Percentiles rank a stretch among this genome's conserved stretches.
phyloP scores from a whole-genome alignment of 2,329 filamentous ascomycete genomes.

The Colletotrichum limetticola region DNA sequence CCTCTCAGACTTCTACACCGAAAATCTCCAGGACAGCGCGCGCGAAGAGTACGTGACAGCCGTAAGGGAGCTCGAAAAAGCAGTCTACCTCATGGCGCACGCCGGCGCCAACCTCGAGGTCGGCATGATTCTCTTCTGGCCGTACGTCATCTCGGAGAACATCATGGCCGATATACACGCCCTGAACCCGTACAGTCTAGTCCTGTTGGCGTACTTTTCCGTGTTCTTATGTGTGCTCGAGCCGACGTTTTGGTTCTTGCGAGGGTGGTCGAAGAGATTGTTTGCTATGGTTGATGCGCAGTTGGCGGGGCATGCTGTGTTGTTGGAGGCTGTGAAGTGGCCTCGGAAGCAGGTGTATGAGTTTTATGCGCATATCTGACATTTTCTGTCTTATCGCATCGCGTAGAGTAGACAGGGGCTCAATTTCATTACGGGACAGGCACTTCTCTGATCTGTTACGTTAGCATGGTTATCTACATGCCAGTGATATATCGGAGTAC shows the following conservation, averaged over 20 bases:
- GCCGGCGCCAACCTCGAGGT: slow-evolving; percentile 40
- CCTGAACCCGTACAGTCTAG: slow-evolving; percentile 39
- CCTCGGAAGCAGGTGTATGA: slow-evolving; percentile 20
- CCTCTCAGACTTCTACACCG: neutral
- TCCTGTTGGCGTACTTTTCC: slow-evolving; percentile 41
- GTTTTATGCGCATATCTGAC: neutral
- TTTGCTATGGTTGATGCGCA: slow-evolving; percentile 37
- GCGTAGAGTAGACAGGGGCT: too few relatives aligned
- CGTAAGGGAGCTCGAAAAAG: slow-evolving; percentile 35
- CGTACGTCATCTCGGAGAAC: slow-evolving; percentile 40
- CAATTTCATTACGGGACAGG: too few relatives aligned
- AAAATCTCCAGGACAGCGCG: slow-evolving; percentile 6
- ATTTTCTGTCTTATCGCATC: too few relatives aligned
- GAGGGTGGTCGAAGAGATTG: slow-evolving; percentile 40
- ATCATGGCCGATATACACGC: slow-evolving; percentile 41
- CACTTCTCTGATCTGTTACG: too few relatives aligned
- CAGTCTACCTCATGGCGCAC: slow-evolving; percentile 36
- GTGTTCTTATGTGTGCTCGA: slow-evolving; percentile 41
- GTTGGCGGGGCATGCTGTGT: neutral
- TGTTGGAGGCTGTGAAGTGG: slow-evolving; percentile 19
- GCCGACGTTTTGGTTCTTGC: slow-evolving; percentile 40
- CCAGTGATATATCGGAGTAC: too few relatives aligned
- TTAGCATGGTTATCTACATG: too few relatives aligned
- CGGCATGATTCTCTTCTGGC: slow-evolving; percentile 39
- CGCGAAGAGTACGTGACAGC: slow-evolving; percentile 37